Base-by-base conservation (phyloP, 306 rosid species). In the Trifolium dubium region DNA sequence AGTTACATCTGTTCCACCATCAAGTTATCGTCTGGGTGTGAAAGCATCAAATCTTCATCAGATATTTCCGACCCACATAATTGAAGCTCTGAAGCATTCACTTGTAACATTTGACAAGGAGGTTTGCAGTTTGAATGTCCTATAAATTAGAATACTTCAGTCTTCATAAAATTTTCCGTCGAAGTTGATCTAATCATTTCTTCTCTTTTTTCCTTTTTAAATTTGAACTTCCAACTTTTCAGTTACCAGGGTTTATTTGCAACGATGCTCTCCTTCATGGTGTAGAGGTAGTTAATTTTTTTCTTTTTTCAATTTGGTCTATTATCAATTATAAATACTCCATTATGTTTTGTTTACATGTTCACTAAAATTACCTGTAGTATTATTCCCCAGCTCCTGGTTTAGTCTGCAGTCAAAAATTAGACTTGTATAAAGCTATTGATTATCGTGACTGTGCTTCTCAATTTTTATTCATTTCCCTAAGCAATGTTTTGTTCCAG, bases 21-120 rank as follows among this genome's bases (percentile, higher is more conserved):
- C 98, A 80, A 94, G 98, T 85, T 94, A 94, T 70, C 96, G 98
- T 31, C 82, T 94, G 86, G 98, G 98, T 64, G 97, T 94, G 81
- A 91, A 85, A 79, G 92, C 97, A 64, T 92, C 89, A 67, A 81
- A 73, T 80, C 97, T 94, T 77, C 92, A 91, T 69, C 83, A 88
- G 83, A 64, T 94, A 71, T 91, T 83, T 82, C 96, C 98, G 0
- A 37, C 31, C 71, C 86, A 85, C 75, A 69, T 91, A 75, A 88
- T 85, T 34, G 92, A 89, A 75, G 90, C 96, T 80, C 87, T 94
- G 86, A 91, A 89, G 64, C 89, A 78, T 30, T 88, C 97, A 72
- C 79, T 94, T 63, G 83, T 64, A 68, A 65, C 87, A 49, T 94
- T 89, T 84, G 90, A 91, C 64, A 73, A 83, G 80, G 98, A 94